phyloP scores from a whole-genome alignment of 306 rosid species.

The Prunus fruticosa region DNA sequence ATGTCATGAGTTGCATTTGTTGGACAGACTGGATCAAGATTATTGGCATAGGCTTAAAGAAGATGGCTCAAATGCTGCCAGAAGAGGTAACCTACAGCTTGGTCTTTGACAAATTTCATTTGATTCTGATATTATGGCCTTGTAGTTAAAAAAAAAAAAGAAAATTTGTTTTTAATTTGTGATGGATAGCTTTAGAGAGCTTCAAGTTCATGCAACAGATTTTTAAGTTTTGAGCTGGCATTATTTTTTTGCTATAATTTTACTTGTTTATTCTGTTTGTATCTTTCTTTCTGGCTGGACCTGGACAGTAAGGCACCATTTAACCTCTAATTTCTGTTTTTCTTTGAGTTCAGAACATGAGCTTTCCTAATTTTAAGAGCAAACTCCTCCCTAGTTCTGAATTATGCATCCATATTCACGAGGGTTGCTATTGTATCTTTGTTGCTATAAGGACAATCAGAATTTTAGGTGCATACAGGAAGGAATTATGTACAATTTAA shows the following conservation, averaged over 20 bases:
- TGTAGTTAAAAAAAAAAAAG: background rate
- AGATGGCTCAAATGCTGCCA: slow-evolving; percentile 58
- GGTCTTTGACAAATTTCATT: background rate
- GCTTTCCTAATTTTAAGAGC: background rate
- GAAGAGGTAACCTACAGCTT: slow-evolving; percentile 51
- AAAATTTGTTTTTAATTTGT: background rate
- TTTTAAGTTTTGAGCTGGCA: background rate
- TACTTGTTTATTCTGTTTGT: too few relatives aligned
- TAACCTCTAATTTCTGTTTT: background rate
- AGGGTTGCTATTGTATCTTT: background rate
- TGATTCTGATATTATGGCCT: background rate
- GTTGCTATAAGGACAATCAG: background rate
- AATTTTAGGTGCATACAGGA: too few relatives aligned
- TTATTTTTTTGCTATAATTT: background rate
- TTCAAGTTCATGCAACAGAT: background rate
- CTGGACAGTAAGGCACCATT: background rate
- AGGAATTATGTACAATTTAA: background rate
- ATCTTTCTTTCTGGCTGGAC: background rate
- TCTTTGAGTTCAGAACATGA: too few relatives aligned
- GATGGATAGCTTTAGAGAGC: background rate
- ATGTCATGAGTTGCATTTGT: slow-evolving; percentile 64
- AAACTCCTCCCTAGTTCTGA: background rate
- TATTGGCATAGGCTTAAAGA: slow-evolving; percentile 63
- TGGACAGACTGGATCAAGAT: slow-evolving; percentile 76
- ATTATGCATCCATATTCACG: background rate